Percentiles rank a stretch among this genome's conserved stretches.
phyloP scores from a whole-genome alignment of 345 rosid genomes.

The Zanthoxylum bungeanum region DNA sequence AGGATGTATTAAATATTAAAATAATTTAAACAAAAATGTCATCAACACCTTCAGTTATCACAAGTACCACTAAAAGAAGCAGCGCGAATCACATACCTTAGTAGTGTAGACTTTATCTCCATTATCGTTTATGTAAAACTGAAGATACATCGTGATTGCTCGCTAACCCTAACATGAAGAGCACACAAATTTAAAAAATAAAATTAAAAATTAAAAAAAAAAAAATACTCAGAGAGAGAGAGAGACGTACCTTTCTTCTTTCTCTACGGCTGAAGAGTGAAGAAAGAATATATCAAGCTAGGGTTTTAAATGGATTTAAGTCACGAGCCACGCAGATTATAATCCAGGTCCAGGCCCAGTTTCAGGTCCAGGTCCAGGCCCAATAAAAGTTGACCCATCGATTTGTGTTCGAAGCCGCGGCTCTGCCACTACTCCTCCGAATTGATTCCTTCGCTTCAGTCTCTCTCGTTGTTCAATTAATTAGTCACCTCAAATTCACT shows the following conservation, averaged over 20 bases:
- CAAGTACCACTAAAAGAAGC: not conserved
- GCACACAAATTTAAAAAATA: not conserved
- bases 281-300: not conserved
- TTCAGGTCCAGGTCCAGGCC: not conserved
- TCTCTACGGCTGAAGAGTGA: not conserved
- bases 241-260: not conserved
- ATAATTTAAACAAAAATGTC: no score
- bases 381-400: slow-evolving; percentile 27
- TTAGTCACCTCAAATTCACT: not conserved
- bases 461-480: not conserved
- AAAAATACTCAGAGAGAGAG: not conserved
- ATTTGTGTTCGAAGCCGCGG: slow-evolving; percentile 27
- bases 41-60: no score
- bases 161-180: not conserved
- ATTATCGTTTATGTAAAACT: slow-evolving; percentile 54
- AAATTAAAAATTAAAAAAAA: not conserved
- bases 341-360: no score
- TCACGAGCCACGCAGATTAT: not conserved
- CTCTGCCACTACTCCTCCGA: slow-evolving; percentile 17
- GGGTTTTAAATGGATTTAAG: not conserved
- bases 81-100: slow-evolving; percentile 23
- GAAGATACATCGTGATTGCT: slow-evolving; percentile 38
- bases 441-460: slow-evolving; percentile 1
- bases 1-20: no score
- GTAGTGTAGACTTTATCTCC: slow-evolving; percentile 55